Base-by-base conservation (phyloP, 176 grass and related monocot genomes). In the Musa schizocarpa region DNA sequence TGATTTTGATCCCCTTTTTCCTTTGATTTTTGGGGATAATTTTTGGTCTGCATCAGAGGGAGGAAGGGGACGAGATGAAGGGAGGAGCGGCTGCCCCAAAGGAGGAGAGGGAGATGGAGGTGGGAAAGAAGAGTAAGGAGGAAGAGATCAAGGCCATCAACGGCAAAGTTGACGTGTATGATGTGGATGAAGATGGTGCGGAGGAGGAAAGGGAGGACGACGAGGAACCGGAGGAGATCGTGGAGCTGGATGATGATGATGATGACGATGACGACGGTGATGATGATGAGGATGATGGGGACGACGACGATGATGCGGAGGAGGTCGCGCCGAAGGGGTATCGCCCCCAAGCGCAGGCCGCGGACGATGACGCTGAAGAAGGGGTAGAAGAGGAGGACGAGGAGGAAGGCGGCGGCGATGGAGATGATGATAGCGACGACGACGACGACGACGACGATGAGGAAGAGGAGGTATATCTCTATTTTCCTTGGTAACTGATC, bases 381-480 rank as follows among this genome's bases (percentile, higher is more conserved):
- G 76, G 69, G 22, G 77, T 69, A 13, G 77, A 49, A 34, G 77
- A 34, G 29, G 76, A 56, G 1, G 76, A 54, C 11, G 76, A 13
- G 1, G 77, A 13, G 0, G 77, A 52, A 17, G 52, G 17, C 2
- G 77, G 17, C 2, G 77, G 52, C 22, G 51, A 22, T 11, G 76
- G 22, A 9, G 76, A 19, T 1, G 63, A 68, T 12, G 65, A 69
- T 25, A 52, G 58, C 2, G 65, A 69, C 10, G 76, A 78, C 13
- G 76, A 68, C 20, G 76, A 68, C 20, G 76, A 78, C 9, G 65
- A 69, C 12, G 76, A 78, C 8, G 76, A 26, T 12, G 65, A 78
- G 14, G 76, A 68, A 22, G 76, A 69, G 13, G 14, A 78, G 65
- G 77, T 78, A 78, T 68, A 16, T 26, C 14, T 55, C 1, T 64